phyloP scores from a whole-genome alignment of 495 filamentous ascomycete species.

The Xylaria sp. region DNA sequence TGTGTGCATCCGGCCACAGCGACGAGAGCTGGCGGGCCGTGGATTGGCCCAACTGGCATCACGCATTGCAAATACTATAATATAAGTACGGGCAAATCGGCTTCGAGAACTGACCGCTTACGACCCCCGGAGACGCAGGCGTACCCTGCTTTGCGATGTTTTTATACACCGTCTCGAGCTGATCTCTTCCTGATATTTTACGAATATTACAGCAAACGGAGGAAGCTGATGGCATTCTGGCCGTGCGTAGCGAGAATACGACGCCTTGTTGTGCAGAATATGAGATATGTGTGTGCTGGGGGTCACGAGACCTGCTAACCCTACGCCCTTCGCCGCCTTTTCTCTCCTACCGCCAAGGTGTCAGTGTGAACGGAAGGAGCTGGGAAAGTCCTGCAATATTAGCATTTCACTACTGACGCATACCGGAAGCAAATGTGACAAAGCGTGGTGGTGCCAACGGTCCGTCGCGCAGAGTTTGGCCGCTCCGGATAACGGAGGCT shows the following conservation, averaged over 20 bases:
- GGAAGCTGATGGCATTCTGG: neutral
- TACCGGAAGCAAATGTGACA: neutral
- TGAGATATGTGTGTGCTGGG: neutral
- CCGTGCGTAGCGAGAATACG: neutral
- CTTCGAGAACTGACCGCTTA: neutral
- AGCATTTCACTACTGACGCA: neutral
- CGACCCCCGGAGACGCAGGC: neutral
- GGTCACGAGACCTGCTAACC: constrained; percentile 2
- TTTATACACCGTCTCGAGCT: neutral
- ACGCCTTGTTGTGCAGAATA: neutral
- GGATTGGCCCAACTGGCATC: neutral
- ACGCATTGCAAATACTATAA: neutral
- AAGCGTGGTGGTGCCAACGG: neutral
- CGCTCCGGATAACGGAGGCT: neutral
- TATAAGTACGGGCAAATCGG: neutral
- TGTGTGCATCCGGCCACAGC: neutral
- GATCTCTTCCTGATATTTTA: neutral
- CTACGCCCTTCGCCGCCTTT: neutral
- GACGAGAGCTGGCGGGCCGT: neutral
- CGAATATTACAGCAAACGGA: neutral
- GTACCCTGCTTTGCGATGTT: neutral
- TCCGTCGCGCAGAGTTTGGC: neutral
- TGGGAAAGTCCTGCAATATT: neutral
- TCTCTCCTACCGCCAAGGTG: neutral
- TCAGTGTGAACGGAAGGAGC: neutral